Conservation (phyloP, 2,329 filamentous ascomycete species). For the Stemphylium beticola region DNA sequence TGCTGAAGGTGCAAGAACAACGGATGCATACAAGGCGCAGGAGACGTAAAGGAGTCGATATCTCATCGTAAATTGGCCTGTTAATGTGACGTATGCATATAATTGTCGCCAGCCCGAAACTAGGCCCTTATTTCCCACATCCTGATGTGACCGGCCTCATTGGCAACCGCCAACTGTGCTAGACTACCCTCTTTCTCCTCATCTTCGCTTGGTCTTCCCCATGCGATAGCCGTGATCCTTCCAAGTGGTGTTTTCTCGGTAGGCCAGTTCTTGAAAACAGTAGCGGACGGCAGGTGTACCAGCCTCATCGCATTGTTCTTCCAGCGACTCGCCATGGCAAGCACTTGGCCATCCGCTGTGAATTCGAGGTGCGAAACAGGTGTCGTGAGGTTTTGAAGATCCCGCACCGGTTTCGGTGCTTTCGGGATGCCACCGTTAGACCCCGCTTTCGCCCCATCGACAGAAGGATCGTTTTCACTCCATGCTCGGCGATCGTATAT, state of each 20-base stretch:
- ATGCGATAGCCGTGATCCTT: constrained; percentile 68
- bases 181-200: constrained; percentile 66
- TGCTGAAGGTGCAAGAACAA: background rate
- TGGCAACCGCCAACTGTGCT: constrained; percentile 77
- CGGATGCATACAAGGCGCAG: background rate
- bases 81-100: background rate
- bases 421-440: constrained; percentile 61
- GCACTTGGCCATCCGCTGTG: constrained; percentile 85
- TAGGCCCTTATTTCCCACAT: constrained; percentile 73
- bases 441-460: constrained; percentile 25
- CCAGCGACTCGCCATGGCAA: constrained; percentile 84
- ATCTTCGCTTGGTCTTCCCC: constrained; percentile 52
- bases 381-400: constrained; percentile 86
- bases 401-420: constrained; percentile 73
- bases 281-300: constrained; percentile 89
- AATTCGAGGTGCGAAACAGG: constrained; percentile 81
- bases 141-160: constrained; percentile 85
- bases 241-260: constrained; percentile 89
- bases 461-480: constrained; percentile 44
- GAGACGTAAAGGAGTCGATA: background rate
- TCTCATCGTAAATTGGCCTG: background rate
- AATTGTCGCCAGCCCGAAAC: background rate
- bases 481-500: constrained; percentile 84
- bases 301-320: constrained; percentile 88
- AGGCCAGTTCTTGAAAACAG: constrained; percentile 96